Evolutionary conservation across 1,284 basidiomycete genomes (phyloP).

Genomic region (Malassezia cuniculi): DNA sequence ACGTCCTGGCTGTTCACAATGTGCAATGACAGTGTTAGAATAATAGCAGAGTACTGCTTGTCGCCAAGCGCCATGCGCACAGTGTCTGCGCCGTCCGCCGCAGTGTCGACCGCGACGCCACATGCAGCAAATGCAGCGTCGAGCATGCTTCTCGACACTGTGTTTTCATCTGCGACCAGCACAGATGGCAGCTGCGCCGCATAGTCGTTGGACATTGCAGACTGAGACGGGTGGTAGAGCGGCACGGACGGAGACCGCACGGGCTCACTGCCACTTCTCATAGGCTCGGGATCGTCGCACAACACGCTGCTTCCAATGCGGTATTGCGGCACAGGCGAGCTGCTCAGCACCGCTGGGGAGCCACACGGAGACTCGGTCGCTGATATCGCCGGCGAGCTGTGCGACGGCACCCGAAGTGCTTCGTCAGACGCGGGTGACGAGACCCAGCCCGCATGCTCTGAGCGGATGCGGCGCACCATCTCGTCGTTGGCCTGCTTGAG

Average conservation of each 20-base stretch:
- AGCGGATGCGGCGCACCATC: conserved; percentile 73
- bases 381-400: too few species aligned
- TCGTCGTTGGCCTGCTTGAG: conserved; percentile 98
- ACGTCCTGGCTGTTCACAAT: conserved; percentile 84
- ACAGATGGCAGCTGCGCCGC: too few species aligned
- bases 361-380: too few species aligned
- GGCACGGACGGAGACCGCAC: too few species aligned
- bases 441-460: not conserved
- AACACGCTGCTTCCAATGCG: too few species aligned
- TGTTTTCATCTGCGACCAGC: conserved; percentile 90
- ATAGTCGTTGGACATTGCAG: too few species aligned
- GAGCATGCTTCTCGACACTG: conserved; percentile 53
- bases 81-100: conserved; percentile 88
- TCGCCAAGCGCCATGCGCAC: conserved; percentile 92
- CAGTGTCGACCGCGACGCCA: conserved; percentile 83
- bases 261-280: too few species aligned
- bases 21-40: conserved; percentile 81
- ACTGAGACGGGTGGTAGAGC: too few species aligned
- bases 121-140: conserved; percentile 81
- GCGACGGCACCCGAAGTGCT: too few species aligned
- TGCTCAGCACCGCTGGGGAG: too few species aligned
- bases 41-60: conserved; percentile 60
- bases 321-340: too few species aligned
- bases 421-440: conserved; percentile 7
- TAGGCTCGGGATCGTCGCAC: too few species aligned